These are phyloP conservation scores for Beauveria sp. DNA, from an alignment of 2,329 filamentous ascomycete species.

Conservation along the genomic window DNA sequence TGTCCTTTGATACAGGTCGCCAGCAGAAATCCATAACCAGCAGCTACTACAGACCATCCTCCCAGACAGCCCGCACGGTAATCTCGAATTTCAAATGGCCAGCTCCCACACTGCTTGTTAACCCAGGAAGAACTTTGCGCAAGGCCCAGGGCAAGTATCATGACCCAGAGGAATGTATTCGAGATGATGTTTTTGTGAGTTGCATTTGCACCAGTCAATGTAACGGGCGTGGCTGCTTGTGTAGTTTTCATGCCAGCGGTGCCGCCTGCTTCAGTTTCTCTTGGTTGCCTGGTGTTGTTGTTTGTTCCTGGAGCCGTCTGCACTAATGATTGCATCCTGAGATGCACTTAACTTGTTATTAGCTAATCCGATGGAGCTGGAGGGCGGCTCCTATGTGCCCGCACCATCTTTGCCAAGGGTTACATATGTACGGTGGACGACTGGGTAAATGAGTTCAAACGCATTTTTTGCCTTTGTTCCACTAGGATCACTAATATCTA, in stretches of 20 bases:
- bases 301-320: background rate
- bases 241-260: background rate
- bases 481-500: no score
- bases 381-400: no score
- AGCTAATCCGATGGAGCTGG: background rate
- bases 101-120: background rate
- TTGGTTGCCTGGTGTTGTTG: background rate
- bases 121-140: background rate
- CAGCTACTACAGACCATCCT: background rate
- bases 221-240: background rate
- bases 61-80: background rate
- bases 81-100: background rate
- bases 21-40: background rate
- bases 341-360: background rate
- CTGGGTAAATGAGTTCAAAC: no score
- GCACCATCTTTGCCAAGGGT: no score
- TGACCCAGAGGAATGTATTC: background rate
- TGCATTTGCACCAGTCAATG: background rate
- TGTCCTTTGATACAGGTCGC: background rate
- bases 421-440: no score
- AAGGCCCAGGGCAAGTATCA: background rate
- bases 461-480: no score
- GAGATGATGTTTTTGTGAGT: background rate
- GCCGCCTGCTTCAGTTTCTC: background rate
- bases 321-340: background rate